Evolutionary conservation across 139 green algal genomes (phyloP).

Genomic region (Micractinium sp.): DNA sequence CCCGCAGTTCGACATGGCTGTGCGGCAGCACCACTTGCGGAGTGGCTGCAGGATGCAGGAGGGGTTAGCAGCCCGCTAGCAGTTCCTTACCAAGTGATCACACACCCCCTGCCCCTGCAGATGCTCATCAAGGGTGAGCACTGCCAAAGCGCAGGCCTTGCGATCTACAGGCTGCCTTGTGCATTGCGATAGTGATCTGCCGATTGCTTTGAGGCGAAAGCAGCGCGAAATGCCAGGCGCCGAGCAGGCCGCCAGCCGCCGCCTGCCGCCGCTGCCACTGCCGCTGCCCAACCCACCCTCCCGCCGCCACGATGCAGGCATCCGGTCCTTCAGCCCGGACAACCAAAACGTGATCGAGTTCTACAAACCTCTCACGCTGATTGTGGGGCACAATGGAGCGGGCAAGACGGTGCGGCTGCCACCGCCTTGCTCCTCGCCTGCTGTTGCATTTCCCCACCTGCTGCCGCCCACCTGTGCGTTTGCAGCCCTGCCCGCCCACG

Average conservation of each 20-base stretch:
- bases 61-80: neutral
- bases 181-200: too few relatives aligned
- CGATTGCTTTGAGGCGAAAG: neutral
- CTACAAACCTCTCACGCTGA: conserved; percentile 95
- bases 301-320: conserved; percentile 61
- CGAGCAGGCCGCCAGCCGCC: neutral
- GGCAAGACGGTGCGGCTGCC: conserved; percentile 93
- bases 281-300: neutral
- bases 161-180: neutral
- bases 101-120: neutral
- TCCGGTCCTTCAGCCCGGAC: conserved; percentile 93
- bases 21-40: neutral
- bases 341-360: conserved; percentile 92
- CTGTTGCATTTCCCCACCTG: neutral
- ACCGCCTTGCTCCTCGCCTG: neutral
- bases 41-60: neutral
- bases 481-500: too few relatives aligned
- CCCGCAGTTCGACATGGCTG: neutral
- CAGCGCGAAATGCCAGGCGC: neutral
- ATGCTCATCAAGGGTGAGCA: conserved; percentile 38
- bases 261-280: neutral
- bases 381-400: conserved; percentile 96
- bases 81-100: neutral
- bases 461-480: neutral
- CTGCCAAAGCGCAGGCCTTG: neutral